A percentile compares a stretch with the other conserved stretches of the same genome.
Conservation (phyloP, 176 grass and related monocot genomes). For the Bolboschoenus planiculmis region DNA sequence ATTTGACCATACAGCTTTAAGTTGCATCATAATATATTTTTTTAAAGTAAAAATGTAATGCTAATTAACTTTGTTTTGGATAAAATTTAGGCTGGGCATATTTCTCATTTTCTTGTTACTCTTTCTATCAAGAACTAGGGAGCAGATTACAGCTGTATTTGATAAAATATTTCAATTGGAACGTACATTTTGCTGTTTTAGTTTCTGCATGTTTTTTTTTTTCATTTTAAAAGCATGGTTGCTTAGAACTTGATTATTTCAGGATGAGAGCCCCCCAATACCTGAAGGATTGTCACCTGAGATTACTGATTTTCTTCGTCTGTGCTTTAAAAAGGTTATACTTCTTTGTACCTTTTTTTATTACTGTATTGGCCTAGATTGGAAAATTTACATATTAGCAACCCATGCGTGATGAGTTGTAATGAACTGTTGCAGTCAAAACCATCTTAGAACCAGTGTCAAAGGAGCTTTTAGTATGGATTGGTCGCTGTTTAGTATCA, state of each 20-base stretch:
- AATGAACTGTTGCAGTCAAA: not conserved
- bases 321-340: slow-evolving; percentile 90
- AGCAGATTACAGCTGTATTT: not conserved
- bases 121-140: not conserved
- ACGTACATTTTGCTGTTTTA: not conserved
- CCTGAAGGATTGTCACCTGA: slow-evolving; percentile 89
- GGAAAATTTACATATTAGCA: not conserved
- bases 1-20: too few species aligned
- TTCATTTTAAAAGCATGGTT: not conserved
- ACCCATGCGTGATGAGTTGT: not conserved
- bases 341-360: not conserved
- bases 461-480: not conserved
- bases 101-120: not conserved
- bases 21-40: too few species aligned
- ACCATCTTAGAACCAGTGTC: not conserved
- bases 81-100: not conserved
- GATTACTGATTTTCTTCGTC: slow-evolving; percentile 95
- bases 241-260: slow-evolving; percentile 13
- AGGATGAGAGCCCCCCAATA: slow-evolving; percentile 97
- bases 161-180: not conserved
- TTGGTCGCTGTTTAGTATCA: not conserved
- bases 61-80: not conserved
- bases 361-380: not conserved
- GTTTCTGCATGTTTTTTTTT: not conserved
- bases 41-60: too few species aligned